Conservation (phyloP, 1,284 basidiomycete species). For the Cryptococcus sp. region DNA sequence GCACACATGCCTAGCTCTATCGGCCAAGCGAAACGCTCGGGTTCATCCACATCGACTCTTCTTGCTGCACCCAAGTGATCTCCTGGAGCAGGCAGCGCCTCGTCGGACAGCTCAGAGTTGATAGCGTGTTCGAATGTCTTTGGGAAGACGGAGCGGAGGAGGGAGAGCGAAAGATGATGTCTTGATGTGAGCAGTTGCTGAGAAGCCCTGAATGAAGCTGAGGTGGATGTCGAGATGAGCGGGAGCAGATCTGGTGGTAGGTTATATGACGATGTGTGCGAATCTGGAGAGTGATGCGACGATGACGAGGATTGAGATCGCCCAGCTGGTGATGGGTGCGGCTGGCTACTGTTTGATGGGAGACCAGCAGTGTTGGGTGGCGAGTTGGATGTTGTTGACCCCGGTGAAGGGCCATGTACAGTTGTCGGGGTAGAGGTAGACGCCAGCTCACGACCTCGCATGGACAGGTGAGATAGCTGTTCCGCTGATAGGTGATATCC, state of each 20-base stretch:
- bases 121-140: constrained; percentile 39
- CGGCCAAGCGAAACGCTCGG: constrained; percentile 46
- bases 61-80: constrained; percentile 42
- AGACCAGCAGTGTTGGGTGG: constrained; percentile 12
- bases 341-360: not conserved
- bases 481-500: constrained; percentile 36
- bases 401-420: constrained; percentile 23
- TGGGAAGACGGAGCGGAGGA: constrained; percentile 37
- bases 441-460: constrained; percentile 28
- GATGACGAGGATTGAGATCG: constrained; percentile 4
- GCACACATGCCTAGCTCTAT: constrained; percentile 49
- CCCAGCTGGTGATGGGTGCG: constrained; percentile 5
- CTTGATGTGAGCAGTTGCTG: constrained; percentile 35
- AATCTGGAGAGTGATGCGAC: constrained; percentile 11
- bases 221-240: constrained; percentile 30
- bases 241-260: constrained; percentile 38
- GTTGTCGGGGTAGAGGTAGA: constrained; percentile 13
- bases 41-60: constrained; percentile 35
- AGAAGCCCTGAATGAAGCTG: constrained; percentile 23
- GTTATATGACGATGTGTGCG: constrained; percentile 14
- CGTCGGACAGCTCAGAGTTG: constrained; percentile 39
- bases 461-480: constrained; percentile 32
- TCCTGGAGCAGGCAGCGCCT: constrained; percentile 34
- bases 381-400: constrained; percentile 18
- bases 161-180: constrained; percentile 35